phyloP scores from a whole-genome alignment of 441 rosid genomes.

The Populus hybrid region DNA sequence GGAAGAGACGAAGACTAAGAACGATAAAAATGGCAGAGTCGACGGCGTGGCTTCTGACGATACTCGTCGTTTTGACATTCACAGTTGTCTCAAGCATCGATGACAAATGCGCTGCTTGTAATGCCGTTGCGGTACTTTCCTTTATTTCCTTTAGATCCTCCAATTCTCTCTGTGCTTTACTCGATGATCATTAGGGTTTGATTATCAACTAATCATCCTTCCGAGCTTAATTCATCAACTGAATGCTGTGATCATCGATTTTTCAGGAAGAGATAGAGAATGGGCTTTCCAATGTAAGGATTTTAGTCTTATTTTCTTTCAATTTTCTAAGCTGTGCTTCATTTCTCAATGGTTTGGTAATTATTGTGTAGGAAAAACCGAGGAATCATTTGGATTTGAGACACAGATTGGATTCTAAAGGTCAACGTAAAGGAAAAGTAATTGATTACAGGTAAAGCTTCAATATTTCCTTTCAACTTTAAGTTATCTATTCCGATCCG shows the following conservation, averaged over 20 bases:
- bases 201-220: background rate
- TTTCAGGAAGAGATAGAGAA: slow-evolving; percentile 75
- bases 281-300: slow-evolving; percentile 69
- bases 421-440: slow-evolving; percentile 87
- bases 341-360: slow-evolving; percentile 1
- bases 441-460: slow-evolving; percentile 76
- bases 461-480: slow-evolving; percentile 3
- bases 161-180: background rate
- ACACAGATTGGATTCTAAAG: slow-evolving; percentile 82
- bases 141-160: background rate
- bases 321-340: background rate
- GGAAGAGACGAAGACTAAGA: slow-evolving; percentile 9
- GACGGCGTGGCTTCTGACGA: slow-evolving; percentile 28
- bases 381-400: slow-evolving; percentile 96
- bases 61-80: slow-evolving; percentile 30
- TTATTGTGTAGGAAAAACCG: slow-evolving; percentile 63
- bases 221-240: background rate
- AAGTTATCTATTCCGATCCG: background rate
- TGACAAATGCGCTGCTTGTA: slow-evolving; percentile 83
- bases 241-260: slow-evolving; percentile 16
- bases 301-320: background rate
- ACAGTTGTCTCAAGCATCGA: slow-evolving; percentile 43
- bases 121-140: slow-evolving; percentile 69
- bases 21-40: slow-evolving; percentile 31
- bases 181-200: background rate